Base-by-base conservation (phyloP, 116 monocot species). In the Zostera marina region DNA sequence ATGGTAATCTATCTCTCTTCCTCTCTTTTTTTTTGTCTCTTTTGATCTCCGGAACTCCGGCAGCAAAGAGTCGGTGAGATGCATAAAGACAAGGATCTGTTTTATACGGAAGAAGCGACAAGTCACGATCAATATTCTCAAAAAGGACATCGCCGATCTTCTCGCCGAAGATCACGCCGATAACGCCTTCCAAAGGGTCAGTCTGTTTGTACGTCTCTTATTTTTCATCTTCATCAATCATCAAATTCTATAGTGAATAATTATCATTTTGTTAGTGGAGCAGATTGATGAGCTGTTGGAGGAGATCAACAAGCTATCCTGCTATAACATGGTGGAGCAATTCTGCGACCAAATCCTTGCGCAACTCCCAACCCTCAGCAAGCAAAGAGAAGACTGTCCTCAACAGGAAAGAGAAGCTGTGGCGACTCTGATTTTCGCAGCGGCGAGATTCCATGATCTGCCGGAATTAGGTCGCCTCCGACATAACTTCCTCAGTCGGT, bases 271-370 rank as follows among this genome's bases (percentile, higher is more conserved):
- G n/a, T 47, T 23, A 11, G 56, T 0, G 32, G 32, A 66, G 5
- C 81, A 93, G 93, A 87, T 81, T 32, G 93, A 93, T 54, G 76
- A 56, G 13, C 65, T 93, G 14, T 67, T 88, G 10, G 58, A 69
- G 9, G 93, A 88, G 60, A 77, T 79, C 46, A 88, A 93, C 68
- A 77, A 63, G 5, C 20, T 65, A 13, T 77, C 68, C 14, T 93
- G 93, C 77, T 93, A 93, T 68, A 81, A 84, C 61, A 74, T 84
- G 70, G 79, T 93, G 44, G 93, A 81, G 61, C 44, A 71, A 42
- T 93, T 57, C 61, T 88, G 88, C 39, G 70, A 67, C 10, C 56
- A 55, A 42, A 70, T 93, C 44, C 52, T 71, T 53, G 66, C 60
- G 38, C 76, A 79, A 51, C 83, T 92, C 62, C 54, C 83, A 52